These are phyloP conservation scores for Chaetoscypha palmicola DNA, from an alignment of 2,329 filamentous ascomycete species.

Conservation along the genomic window DNA sequence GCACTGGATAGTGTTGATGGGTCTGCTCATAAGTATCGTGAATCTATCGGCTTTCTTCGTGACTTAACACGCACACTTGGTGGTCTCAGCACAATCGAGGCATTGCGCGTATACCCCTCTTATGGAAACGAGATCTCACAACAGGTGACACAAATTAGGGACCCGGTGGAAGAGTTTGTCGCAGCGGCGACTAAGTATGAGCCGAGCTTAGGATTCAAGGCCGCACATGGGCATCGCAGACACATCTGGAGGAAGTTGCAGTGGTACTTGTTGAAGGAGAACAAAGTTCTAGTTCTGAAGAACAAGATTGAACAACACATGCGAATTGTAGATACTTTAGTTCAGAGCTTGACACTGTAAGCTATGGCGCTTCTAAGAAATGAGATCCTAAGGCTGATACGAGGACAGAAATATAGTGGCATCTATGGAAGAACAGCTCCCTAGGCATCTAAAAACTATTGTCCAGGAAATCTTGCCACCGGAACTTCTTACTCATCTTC, in stretches of 20 bases:
- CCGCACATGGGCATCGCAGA: constrained; percentile 4
- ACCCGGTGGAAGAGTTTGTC: constrained; percentile 8
- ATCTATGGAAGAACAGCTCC: too few relatives aligned
- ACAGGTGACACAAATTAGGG: constrained; percentile 7
- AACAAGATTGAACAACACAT: constrained; percentile 7
- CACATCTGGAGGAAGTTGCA: constrained; percentile 8
- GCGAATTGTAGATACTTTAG: constrained; percentile 5
- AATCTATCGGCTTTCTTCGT: constrained; percentile 12
- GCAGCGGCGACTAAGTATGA: constrained; percentile 8
- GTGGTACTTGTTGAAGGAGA: constrained; percentile 5
- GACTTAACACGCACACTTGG: constrained; percentile 9
- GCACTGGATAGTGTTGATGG: constrained; percentile 10
- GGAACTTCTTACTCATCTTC: too few relatives aligned
- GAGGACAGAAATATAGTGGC: too few relatives aligned
- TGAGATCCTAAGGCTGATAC: too few relatives aligned
- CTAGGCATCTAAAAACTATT: too few relatives aligned
- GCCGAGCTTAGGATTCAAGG: constrained; percentile 6
- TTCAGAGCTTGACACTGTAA: constrained; percentile 8
- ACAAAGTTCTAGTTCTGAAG: constrained; percentile 5
- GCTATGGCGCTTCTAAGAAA: background rate
- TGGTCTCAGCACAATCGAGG: constrained; percentile 7
- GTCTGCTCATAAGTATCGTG: constrained; percentile 9
- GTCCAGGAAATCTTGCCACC: too few relatives aligned
- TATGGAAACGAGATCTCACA: constrained; percentile 8
- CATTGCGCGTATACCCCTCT: constrained; percentile 6